Percentiles rank a stretch among this genome's conserved stretches.
Conservation (phyloP, 2,329 filamentous ascomycete species). For the Lecanoromycetidae sp. region DNA sequence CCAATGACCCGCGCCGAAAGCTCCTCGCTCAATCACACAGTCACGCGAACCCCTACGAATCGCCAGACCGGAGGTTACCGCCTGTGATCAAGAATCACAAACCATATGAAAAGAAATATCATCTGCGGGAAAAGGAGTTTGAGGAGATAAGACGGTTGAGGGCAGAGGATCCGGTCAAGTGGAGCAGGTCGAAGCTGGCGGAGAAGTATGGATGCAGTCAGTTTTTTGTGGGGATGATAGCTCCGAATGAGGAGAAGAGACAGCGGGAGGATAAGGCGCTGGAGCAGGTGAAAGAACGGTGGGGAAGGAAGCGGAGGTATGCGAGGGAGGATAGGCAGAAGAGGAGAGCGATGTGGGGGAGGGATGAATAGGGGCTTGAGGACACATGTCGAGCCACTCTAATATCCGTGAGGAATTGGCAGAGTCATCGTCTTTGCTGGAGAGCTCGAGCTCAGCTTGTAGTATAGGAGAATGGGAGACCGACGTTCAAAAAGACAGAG, state of each 20-base stretch:
- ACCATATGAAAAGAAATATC: conserved; percentile 47
- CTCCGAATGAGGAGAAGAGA: conserved; percentile 39
- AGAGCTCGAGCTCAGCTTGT: background rate
- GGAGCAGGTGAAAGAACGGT: conserved; percentile 45
- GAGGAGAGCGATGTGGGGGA: conserved; percentile 50
- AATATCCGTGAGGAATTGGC: background rate
- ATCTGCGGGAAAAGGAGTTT: conserved; percentile 45
- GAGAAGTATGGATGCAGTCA: conserved; percentile 51
- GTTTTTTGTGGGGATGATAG: conserved; percentile 50
- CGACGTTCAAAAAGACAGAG: background rate
- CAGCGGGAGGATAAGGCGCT: conserved; percentile 36
- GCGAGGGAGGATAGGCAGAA: conserved; percentile 49
- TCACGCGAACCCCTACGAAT: conserved; percentile 18
- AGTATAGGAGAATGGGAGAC: background rate
- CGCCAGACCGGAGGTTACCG: conserved; percentile 20
- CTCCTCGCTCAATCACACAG: conserved; percentile 31
- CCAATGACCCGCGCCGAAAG: conserved; percentile 41
- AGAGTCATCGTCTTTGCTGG: no score
- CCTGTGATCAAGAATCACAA: conserved; percentile 20
- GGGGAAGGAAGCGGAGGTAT: conserved; percentile 47
- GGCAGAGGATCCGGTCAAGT: conserved; percentile 42
- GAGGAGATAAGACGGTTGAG: conserved; percentile 48
- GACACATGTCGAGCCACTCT: background rate
- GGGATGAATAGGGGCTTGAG: conserved; percentile 30
- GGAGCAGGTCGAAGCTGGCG: conserved; percentile 48